phyloP scores from a whole-genome alignment of 805 yeast genomes.

The Lipomyces orientalis region DNA sequence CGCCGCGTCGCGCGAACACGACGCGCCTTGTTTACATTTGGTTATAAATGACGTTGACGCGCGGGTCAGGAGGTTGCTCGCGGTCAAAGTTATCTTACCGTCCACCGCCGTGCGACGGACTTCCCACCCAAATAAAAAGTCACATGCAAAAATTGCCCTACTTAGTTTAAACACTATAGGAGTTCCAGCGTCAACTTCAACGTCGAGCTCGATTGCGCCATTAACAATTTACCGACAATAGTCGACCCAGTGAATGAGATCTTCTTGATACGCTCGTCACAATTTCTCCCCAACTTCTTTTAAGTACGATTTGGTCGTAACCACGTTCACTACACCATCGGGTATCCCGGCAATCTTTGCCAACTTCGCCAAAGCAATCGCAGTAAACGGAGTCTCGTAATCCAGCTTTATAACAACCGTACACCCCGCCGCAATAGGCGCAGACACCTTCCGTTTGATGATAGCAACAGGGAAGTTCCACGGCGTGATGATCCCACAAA shows the following conservation, averaged over 20 bases:
- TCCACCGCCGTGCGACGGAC: too few relatives aligned
- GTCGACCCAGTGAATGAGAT: slow-evolving; percentile 83
- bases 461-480: slow-evolving; percentile 82
- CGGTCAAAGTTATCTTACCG: too few relatives aligned
- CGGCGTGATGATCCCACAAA: slow-evolving; percentile 78
- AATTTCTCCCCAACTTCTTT: slow-evolving; percentile 55
- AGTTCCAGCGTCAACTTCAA: slow-evolving; percentile 74
- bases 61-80: too few relatives aligned
- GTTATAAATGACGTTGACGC: too few relatives aligned
- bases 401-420: slow-evolving; percentile 80
- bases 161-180: too few relatives aligned
- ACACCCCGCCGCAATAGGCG: slow-evolving; percentile 82
- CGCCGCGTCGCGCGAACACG: too few relatives aligned
- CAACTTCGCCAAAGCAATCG: slow-evolving; percentile 67
- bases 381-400: slow-evolving; percentile 73
- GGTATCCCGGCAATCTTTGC: slow-evolving; percentile 74
- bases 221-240: slow-evolving; percentile 68
- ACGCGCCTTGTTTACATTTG: too few relatives aligned
- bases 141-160: too few relatives aligned
- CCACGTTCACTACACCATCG: slow-evolving; percentile 67
- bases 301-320: slow-evolving; percentile 51
- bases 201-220: slow-evolving; percentile 63
- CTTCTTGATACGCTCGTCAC: slow-evolving; percentile 62
- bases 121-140: too few relatives aligned
- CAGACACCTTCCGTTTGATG: slow-evolving; percentile 56